These are phyloP conservation scores for Coniochaeta hoffmannii DNA, from an alignment of 2,329 filamentous ascomycete genomes.

Conservation along the genomic window DNA sequence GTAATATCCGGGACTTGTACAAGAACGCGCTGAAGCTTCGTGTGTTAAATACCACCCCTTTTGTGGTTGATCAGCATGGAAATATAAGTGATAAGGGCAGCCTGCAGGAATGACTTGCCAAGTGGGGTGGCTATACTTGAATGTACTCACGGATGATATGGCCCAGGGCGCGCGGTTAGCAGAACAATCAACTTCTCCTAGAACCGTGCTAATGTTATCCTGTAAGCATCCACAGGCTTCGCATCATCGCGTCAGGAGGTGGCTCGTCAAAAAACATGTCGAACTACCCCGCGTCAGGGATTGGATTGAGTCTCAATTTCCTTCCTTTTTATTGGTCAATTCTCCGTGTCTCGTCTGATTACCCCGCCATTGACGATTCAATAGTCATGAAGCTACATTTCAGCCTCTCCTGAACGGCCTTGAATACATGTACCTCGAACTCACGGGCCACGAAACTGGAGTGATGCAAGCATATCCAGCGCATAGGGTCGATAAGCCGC, in stretches of 20 bases:
- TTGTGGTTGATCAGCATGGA: too few relatives aligned
- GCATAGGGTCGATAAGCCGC: not conserved
- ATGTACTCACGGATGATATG: too few relatives aligned
- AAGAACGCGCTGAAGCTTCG: constrained; percentile 4
- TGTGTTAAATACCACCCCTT: too few relatives aligned
- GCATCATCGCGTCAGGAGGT: too few relatives aligned
- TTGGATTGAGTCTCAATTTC: not conserved
- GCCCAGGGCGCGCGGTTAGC: too few relatives aligned
- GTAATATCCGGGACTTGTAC: constrained; percentile 8
- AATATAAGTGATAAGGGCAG: too few relatives aligned
- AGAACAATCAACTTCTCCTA: too few relatives aligned
- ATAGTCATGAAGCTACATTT: not conserved
- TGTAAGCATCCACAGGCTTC: too few relatives aligned
- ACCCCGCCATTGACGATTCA: not conserved
- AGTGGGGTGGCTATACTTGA: too few relatives aligned
- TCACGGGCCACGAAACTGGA: not conserved
- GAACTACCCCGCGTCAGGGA: not conserved
- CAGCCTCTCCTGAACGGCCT: not conserved
- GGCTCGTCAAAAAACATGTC: not conserved
- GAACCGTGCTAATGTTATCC: too few relatives aligned
- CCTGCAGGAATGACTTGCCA: too few relatives aligned
- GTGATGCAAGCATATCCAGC: not conserved
- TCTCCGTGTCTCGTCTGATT: not conserved
- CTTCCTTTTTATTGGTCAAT: not conserved
- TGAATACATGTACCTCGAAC: not conserved